These are phyloP conservation scores for Claviceps humidiphila DNA, from an alignment of 2,329 filamentous ascomycete genomes.

Conservation along the genomic window DNA sequence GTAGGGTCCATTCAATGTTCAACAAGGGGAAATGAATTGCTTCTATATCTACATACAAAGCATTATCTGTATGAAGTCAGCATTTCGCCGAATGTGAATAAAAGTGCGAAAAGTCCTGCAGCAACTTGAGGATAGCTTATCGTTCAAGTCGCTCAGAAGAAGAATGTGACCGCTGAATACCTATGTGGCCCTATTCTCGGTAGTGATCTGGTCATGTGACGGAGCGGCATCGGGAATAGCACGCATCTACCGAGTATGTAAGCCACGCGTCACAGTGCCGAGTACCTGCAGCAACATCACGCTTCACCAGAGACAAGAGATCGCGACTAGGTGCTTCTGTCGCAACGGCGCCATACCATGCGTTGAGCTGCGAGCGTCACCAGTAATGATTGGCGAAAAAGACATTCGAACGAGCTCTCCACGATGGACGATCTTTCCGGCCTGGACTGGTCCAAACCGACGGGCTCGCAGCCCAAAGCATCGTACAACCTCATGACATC, in stretches of 20 bases:
- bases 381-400: slow-evolving; percentile 4
- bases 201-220: no score
- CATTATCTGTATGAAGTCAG: no score
- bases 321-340: neutral
- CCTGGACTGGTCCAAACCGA: slow-evolving; percentile 42
- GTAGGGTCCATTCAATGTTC: no score
- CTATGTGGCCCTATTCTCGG: no score
- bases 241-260: neutral
- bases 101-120: no score
- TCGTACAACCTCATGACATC: slow-evolving; percentile 18
- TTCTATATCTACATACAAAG: no score
- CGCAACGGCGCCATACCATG: neutral
- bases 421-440: slow-evolving; percentile 50
- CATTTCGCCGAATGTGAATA: no score
- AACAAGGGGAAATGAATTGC: no score
- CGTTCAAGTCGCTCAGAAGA: no score
- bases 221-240: neutral
- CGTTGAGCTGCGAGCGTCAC: slow-evolving; percentile 4
- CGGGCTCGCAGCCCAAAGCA: slow-evolving; percentile 19
- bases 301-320: neutral
- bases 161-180: no score
- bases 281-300: neutral
- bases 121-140: no score
- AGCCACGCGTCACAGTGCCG: neutral
- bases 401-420: slow-evolving; percentile 1